Conservation (phyloP, 495 filamentous ascomycete genomes). For the Trichoderma asperelloides region DNA sequence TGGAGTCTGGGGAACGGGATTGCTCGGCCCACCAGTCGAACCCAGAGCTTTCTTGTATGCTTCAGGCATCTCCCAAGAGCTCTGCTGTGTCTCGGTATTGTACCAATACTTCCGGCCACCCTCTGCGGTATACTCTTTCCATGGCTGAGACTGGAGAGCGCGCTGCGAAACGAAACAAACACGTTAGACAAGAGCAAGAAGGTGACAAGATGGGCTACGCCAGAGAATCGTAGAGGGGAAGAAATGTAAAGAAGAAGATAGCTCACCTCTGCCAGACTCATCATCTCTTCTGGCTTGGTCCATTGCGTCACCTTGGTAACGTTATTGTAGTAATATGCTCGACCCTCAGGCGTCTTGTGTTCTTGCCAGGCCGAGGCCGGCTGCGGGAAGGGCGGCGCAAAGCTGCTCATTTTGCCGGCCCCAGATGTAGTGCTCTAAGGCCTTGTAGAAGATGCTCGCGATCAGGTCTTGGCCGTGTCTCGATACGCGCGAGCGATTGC, state of each 20-base stretch:
- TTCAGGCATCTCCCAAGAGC: conserved; percentile 90
- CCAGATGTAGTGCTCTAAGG: not conserved
- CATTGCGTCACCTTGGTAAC: conserved; percentile 85
- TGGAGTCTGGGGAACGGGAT: conserved; percentile 30
- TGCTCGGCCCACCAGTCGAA: conserved; percentile 35
- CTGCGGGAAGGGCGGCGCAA: conserved; percentile 43
- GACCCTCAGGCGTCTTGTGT: conserved; percentile 72
- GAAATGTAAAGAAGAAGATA: conserved; percentile 8
- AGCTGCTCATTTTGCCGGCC: conserved; percentile 51
- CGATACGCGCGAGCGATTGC: not conserved
- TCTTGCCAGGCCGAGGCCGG: conserved; percentile 65
- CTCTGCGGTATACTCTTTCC: conserved; percentile 85
- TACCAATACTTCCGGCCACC: conserved; percentile 90
- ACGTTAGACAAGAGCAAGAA: not conserved
- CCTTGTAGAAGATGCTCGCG: not conserved
- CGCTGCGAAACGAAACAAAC: conserved; percentile 41
- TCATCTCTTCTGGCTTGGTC: conserved; percentile 84
- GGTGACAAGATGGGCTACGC: not conserved
- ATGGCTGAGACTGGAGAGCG: conserved; percentile 73
- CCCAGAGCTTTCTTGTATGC: conserved; percentile 65
- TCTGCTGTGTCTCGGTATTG: conserved; percentile 83
- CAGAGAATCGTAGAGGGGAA: not conserved
- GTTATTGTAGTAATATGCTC: conserved; percentile 88
- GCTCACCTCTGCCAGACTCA: conserved; percentile 79
- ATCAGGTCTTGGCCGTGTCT: not conserved